phyloP scores from a whole-genome alignment of 2,329 filamentous ascomycete species.

The Fusarium sterilihyphosum region DNA sequence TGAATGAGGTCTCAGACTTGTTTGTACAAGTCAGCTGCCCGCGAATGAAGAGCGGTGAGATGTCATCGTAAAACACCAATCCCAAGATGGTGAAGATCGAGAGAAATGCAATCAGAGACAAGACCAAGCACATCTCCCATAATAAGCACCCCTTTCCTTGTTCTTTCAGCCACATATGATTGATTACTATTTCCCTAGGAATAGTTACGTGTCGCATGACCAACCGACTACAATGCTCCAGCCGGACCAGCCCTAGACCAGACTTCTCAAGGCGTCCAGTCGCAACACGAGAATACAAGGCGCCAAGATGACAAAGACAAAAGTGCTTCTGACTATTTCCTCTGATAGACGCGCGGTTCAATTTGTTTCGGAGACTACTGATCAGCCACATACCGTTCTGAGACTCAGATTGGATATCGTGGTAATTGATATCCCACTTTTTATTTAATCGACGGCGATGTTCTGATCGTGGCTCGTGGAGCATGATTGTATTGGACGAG shows the following conservation, averaged over 20 bases:
- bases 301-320: slow-evolving; percentile 6
- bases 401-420: slow-evolving; percentile 9
- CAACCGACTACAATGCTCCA: slow-evolving; percentile 1
- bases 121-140: background rate
- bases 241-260: background rate
- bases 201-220: slow-evolving; percentile 13
- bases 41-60: slow-evolving; percentile 21
- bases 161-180: slow-evolving; percentile 6
- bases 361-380: background rate
- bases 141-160: background rate
- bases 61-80: slow-evolving; percentile 7
- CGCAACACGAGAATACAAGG: background rate
- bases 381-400: slow-evolving; percentile 19
- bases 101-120: slow-evolving; percentile 10
- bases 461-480: slow-evolving; percentile 7
- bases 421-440: slow-evolving; percentile 22
- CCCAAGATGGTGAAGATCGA: background rate
- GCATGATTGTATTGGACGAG: slow-evolving; percentile 1
- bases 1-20: background rate
- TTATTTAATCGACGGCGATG: slow-evolving; percentile 5
- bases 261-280: slow-evolving; percentile 18
- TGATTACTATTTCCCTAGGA: background rate
- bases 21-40: background rate
- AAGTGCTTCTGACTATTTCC: slow-evolving; percentile 8
- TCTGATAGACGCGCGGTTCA: slow-evolving; percentile 27